Evolutionary conservation across 257 asterid genomes (phyloP).

Genomic region (Rhazya stricta): DNA sequence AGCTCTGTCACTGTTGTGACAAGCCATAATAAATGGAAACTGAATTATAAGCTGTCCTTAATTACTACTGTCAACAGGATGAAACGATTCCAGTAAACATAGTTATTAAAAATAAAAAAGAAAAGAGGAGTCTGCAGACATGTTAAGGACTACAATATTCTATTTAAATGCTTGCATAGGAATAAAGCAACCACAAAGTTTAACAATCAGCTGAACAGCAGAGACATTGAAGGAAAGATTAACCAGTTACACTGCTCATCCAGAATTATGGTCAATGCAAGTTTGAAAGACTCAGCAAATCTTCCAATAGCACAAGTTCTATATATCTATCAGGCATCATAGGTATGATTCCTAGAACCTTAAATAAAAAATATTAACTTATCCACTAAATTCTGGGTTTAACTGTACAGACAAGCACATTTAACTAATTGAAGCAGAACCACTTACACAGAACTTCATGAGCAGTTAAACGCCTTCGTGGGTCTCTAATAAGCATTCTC

Average conservation of each 20-base stretch:
- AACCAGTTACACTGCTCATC: not conserved
- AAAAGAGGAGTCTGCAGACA: not conserved
- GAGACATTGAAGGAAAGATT: not conserved
- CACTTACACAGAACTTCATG: conserved; percentile 88
- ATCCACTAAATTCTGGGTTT: not conserved
- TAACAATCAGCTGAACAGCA: not conserved
- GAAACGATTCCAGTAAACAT: not conserved
- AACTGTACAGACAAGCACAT: not conserved
- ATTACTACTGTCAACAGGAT: not conserved
- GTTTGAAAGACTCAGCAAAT: not conserved
- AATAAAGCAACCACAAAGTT: not conserved
- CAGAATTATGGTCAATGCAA: not conserved
- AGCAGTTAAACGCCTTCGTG: conserved; percentile 77
- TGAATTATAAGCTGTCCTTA: not conserved
- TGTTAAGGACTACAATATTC: not conserved
- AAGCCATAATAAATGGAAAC: not conserved
- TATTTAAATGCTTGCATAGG: not conserved
- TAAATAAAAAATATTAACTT: not conserved
- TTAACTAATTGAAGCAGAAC: conserved; percentile 6
- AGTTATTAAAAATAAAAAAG: not conserved
- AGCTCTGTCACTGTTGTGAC: not conserved
- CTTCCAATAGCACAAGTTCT: not conserved
- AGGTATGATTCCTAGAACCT: not conserved
- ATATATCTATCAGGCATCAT: not conserved
- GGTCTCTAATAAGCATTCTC: conserved; percentile 89